These are phyloP conservation scores for Starmerella floricola DNA, from an alignment of 805 yeast genomes.

Conservation along the genomic window DNA sequence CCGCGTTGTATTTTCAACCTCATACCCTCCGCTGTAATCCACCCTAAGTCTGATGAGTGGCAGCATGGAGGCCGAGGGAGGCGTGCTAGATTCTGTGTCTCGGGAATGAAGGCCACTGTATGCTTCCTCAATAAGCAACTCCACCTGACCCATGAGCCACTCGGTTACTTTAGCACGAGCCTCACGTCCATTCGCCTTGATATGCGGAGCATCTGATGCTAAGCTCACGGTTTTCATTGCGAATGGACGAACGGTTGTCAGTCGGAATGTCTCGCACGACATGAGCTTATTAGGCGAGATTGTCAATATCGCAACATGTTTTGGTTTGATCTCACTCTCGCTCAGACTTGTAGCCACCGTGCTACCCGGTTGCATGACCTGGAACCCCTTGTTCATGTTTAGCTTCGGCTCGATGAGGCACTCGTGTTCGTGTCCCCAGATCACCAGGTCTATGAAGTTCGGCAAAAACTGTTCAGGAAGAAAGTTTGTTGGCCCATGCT, in stretches of 20 bases:
- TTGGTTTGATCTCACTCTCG: conserved; percentile 69
- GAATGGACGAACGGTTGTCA: conserved; percentile 73
- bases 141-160: conserved; percentile 53
- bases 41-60: conserved; percentile 76
- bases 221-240: conserved; percentile 55
- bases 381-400: conserved; percentile 49
- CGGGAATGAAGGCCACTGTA: conserved; percentile 37
- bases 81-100: too few relatives aligned
- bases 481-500: conserved; percentile 61
- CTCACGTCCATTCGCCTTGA: conserved; percentile 38
- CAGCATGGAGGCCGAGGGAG: too few relatives aligned
- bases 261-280: conserved; percentile 45
- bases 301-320: conserved; percentile 60
- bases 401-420: conserved; percentile 57
- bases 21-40: conserved; percentile 82
- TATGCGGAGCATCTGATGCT: conserved; percentile 26
- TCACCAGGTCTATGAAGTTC: conserved; percentile 60
- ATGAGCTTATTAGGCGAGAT: conserved; percentile 44
- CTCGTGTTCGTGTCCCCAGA: conserved; percentile 99
- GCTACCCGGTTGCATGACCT: conserved; percentile 84
- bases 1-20: conserved; percentile 79
- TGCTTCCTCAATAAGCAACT: conserved; percentile 52
- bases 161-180: conserved; percentile 40
- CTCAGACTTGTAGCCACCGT: conserved; percentile 83
- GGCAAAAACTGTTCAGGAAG: conserved; percentile 82